Base-by-base conservation (phyloP, 768 basidiomycete species). In the Terana coerulea region DNA sequence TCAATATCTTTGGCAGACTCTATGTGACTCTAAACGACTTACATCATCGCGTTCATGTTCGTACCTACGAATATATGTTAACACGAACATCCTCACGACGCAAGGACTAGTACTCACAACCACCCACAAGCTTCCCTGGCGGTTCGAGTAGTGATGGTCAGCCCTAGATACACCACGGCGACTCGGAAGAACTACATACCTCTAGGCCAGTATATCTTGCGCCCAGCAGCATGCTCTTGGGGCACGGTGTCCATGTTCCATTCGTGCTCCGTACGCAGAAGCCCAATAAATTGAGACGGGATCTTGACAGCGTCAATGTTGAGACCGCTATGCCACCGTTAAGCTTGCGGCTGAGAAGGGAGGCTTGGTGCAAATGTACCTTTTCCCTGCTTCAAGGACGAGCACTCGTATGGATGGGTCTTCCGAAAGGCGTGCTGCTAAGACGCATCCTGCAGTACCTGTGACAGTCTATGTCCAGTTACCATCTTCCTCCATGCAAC, bases 101-200 rank as follows among this genome's bases (percentile, higher is more conserved):
- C 8, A 24, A 9, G 3, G 19, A 17, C 25, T 5, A 6, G 7
- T 11, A 71, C 81, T 64, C 60, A 84, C 87, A 89, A 61, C 87
- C 87, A 21, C 87, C 87, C 5, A 90, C 74, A 62, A 89, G 70
- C 60, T 81, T 86, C 1, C 69, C 86, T 87, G 31, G 19, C 9
- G 24, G 17, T 35, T 2, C 17, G 17, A 17, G 17, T 19, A 21
- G 28, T 33, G 11, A 33, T n/a, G 8, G 28, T 22, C 4, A 34
- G 14, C 22, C 37, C 11, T 19, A 22, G 19, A 21, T 30, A 21
- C 25, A 11, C 17, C 25, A 4, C 5, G 2, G 17, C 17, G 37
- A 39, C 3, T 11, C 10, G 12, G 3, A 21, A 17, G 7, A 19
- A 22, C 17, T 10, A 57, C 64, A 6, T 58, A 84, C 86, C 86